These are phyloP conservation scores for Mitragyna speciosa DNA, from an alignment of 257 asterid genomes.

Conservation along the genomic window DNA sequence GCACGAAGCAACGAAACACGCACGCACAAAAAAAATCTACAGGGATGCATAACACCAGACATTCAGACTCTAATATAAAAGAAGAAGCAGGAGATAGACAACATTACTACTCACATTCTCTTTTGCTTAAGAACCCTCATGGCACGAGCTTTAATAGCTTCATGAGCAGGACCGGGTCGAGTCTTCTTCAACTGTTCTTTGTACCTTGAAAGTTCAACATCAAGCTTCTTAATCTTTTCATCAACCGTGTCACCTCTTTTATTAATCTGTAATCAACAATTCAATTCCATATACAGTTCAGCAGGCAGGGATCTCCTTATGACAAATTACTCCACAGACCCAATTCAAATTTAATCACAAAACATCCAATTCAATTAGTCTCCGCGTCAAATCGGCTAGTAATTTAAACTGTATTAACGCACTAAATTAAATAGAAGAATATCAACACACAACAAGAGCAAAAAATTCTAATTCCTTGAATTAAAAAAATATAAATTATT, in stretches of 20 bases:
- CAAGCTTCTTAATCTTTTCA: conserved; percentile 84
- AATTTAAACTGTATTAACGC: not conserved
- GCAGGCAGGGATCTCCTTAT: not conserved
- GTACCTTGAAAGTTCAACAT: conserved; percentile 68
- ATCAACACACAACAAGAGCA: not conserved
- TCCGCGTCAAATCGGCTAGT: not conserved
- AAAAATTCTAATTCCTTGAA: not conserved
- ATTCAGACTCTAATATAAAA: not conserved
- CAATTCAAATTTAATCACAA: not conserved
- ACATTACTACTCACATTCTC: conserved; percentile 56
- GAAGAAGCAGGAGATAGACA: not conserved
- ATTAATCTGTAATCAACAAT: conserved; percentile 50
- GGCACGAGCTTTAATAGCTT: conserved; percentile 95
- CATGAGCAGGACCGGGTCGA: conserved; percentile 98
- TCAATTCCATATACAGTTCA: not conserved
- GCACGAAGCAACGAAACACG: not conserved
- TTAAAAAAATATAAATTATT: not conserved
- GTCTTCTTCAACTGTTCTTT: conserved; percentile 91
- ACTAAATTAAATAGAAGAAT: not conserved
- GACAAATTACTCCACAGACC: not conserved
- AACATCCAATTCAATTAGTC: not conserved
- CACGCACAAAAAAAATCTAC: no score
- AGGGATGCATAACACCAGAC: not conserved
- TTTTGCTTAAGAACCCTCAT: conserved; percentile 97
- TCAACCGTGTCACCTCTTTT: conserved; percentile 91